Percentiles rank a stretch among this genome's conserved stretches.
Evolutionary conservation across 176 grass and related monocot species (phyloP).

Genomic region (Zoysia japonica): DNA sequence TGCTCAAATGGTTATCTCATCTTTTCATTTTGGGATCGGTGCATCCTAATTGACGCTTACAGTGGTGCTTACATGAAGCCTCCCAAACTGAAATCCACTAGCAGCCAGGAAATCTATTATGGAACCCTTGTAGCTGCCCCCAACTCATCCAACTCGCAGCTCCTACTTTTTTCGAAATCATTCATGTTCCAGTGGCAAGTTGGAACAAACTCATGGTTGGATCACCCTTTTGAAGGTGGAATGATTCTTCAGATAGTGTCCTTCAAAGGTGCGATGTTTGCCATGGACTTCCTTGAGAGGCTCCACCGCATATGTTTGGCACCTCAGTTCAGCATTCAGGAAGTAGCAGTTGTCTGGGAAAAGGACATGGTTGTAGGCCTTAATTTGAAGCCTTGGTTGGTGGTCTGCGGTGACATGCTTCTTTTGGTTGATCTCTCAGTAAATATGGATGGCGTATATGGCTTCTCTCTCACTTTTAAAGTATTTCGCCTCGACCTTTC

Average conservation of each 20-base stretch:
- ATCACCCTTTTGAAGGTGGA: neutral
- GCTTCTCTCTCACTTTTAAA: conserved; percentile 16
- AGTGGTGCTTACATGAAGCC: conserved; percentile 43
- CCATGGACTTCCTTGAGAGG: conserved; percentile 34
- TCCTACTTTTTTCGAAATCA: conserved; percentile 35
- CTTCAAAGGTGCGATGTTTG: conserved; percentile 55
- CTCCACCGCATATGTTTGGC: conserved; percentile 36
- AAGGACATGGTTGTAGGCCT: conserved; percentile 12
- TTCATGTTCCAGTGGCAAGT: conserved; percentile 52
- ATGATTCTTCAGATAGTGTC: conserved; percentile 32
- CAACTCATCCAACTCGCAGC: conserved; percentile 43
- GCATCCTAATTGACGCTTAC: conserved; percentile 51
- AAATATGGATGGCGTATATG: neutral
- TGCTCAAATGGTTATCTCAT: conserved; percentile 60
- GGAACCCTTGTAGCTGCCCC: conserved; percentile 46
- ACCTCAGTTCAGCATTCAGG: conserved; percentile 33
- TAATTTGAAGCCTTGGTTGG: conserved; percentile 29
- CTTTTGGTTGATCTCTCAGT: conserved; percentile 34
- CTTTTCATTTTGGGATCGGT: conserved; percentile 22
- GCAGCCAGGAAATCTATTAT: conserved; percentile 6
- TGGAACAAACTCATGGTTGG: conserved; percentile 38
- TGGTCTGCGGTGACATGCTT: conserved; percentile 55
- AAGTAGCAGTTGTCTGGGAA: conserved; percentile 29
- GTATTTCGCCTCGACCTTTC: conserved; percentile 37
- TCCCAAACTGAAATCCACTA: conserved; percentile 21